A percentile compares a stretch with the other conserved stretches of the same genome.
phyloP scores from a whole-genome alignment of 2,329 filamentous ascomycete genomes.

The Arthrobotrys sphaeroides region DNA sequence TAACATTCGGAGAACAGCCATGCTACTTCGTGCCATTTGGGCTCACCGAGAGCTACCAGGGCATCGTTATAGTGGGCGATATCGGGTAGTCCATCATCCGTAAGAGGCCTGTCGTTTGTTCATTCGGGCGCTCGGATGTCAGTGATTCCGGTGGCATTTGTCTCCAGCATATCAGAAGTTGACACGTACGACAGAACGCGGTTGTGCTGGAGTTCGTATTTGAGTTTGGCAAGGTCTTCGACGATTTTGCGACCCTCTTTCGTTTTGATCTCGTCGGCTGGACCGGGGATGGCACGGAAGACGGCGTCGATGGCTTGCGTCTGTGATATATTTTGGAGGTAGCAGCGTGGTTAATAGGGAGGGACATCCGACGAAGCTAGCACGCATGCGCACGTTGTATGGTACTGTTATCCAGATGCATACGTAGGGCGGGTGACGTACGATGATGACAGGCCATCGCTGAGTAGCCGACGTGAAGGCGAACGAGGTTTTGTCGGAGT shows the following conservation, averaged over 20 bases:
- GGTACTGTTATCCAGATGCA: too few species aligned
- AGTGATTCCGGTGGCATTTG: not conserved
- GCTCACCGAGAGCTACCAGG: slow-evolving; percentile 75
- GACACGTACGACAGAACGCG: slow-evolving; percentile 75
- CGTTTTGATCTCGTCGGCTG: slow-evolving; percentile 71
- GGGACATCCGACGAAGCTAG: too few species aligned
- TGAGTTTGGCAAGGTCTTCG: slow-evolving; percentile 79
- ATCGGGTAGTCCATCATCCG: slow-evolving; percentile 79
- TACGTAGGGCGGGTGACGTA: slow-evolving; percentile 63
- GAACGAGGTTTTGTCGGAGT: slow-evolving; percentile 84
- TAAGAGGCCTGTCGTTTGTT: slow-evolving; percentile 49
- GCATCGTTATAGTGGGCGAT: slow-evolving; percentile 86
- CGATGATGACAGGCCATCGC: slow-evolving; percentile 93
- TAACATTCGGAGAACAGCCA: slow-evolving; percentile 97
- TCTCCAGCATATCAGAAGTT: not conserved
- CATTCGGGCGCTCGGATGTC: not conserved
- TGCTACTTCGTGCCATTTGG: slow-evolving; percentile 82
- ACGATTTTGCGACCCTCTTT: slow-evolving; percentile 88
- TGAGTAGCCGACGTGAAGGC: slow-evolving; percentile 84
- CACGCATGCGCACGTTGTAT: too few species aligned
- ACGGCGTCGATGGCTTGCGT: slow-evolving; percentile 93
- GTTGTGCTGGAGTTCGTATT: slow-evolving; percentile 95
- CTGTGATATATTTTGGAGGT: slow-evolving; percentile 63
- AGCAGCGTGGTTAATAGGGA: not conserved
- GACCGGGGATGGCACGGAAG: slow-evolving; percentile 74